Conservation (phyloP, 768 basidiomycete species). For the Podaxis rugospora region DNA sequence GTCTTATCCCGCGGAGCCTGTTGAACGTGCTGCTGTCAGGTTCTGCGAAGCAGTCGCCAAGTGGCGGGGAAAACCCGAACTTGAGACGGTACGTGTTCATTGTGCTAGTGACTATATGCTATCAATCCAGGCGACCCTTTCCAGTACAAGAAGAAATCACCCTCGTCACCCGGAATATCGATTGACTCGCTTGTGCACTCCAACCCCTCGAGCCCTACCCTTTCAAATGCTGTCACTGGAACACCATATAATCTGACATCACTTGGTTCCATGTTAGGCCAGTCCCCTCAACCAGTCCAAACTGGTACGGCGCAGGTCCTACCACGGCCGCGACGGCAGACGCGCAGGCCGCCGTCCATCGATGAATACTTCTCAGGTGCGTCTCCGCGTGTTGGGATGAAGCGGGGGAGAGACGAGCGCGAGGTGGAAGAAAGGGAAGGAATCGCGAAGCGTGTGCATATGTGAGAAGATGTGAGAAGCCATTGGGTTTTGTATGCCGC, state of each 20-base stretch:
- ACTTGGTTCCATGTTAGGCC: neutral
- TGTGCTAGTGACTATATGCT: constrained; percentile 5
- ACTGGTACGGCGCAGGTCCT: constrained; percentile 13
- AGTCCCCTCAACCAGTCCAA: constrained; percentile 10
- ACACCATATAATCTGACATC: constrained; percentile 2
- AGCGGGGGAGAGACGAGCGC: constrained; percentile 4
- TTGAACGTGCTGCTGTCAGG: constrained; percentile 71
- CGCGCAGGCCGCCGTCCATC: constrained; percentile 40
- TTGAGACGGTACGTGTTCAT: constrained; percentile 57
- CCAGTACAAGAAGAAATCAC: constrained; percentile 55
- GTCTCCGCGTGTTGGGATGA: neutral
- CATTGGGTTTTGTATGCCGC: neutral
- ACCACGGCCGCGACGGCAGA: constrained; percentile 6
- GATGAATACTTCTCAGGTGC: constrained; percentile 36
- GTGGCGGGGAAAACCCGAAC: constrained; percentile 83
- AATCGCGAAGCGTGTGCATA: constrained; percentile 4
- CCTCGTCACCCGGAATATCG: constrained; percentile 33
- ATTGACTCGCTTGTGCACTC: constrained; percentile 69
- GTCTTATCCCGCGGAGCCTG: constrained; percentile 77
- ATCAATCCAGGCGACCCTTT: constrained; percentile 22
- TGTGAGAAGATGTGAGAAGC: constrained; percentile 3
- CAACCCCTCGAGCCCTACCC: constrained; percentile 57
- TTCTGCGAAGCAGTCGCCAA: constrained; percentile 80
- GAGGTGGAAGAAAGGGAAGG: neutral
- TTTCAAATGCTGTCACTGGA: constrained; percentile 20